Evolutionary conservation across 108 stramenopile genomes (phyloP).

Genomic region (Nannochloropsis gaditana): DNA sequence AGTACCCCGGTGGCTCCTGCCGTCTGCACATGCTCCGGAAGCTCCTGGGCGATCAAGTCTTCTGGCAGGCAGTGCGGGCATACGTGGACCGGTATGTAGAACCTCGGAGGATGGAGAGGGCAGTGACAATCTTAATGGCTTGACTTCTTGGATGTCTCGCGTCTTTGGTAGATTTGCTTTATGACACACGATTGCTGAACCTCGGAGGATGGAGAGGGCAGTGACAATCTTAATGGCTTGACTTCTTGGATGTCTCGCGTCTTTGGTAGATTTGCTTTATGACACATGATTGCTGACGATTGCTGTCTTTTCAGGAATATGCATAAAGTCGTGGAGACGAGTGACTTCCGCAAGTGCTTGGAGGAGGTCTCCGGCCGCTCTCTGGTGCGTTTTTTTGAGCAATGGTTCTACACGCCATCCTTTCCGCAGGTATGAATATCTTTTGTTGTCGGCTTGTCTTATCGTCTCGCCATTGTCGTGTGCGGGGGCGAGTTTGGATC

Average conservation of each 20-base stretch:
- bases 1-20: not conserved
- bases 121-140: too few species aligned
- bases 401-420: not conserved
- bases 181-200: not conserved
- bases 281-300: not conserved
- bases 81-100: not conserved
- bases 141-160: not conserved
- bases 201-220: not conserved
- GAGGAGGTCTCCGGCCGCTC: not conserved
- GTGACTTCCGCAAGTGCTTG: not conserved
- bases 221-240: too few species aligned
- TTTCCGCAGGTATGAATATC: not conserved
- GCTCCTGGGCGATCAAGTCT: not conserved
- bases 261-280: too few species aligned
- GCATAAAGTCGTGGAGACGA: not conserved
- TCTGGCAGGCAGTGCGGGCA: not conserved
- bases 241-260: not conserved
- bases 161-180: too few species aligned
- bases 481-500: too few species aligned
- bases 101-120: not conserved
- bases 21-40: not conserved
- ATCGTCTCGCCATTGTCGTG: too few species aligned
- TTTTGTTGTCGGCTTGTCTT: not conserved
- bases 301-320: not conserved
- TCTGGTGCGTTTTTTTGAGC: not conserved